phyloP scores from a whole-genome alignment of 2,329 filamentous ascomycete genomes.

The Fusarium acutatum region DNA sequence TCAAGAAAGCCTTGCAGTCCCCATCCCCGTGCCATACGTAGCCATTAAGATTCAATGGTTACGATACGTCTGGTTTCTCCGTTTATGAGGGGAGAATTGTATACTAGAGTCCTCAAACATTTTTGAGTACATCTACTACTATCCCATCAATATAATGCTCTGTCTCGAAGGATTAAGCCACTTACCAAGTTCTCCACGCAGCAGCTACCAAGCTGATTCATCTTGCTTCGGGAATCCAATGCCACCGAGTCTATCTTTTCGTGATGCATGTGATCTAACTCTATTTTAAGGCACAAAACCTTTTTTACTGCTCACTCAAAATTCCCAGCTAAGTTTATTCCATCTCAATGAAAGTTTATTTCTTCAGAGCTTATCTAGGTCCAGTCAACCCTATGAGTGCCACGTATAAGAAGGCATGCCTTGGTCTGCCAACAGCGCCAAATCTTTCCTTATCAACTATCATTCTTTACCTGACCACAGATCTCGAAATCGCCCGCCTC shows the following conservation, averaged over 20 bases:
- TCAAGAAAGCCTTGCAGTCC: too few relatives aligned
- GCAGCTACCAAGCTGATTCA: background rate
- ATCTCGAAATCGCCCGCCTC: background rate
- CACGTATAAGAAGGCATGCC: background rate
- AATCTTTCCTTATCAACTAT: rapidly evolving
- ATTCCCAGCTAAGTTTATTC: background rate
- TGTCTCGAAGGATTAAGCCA: rapidly evolving
- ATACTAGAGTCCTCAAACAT: background rate
- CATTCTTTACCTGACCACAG: background rate
- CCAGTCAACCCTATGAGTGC: background rate
- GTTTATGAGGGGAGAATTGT: rapidly evolving
- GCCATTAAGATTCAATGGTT: too few relatives aligned
- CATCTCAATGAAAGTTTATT: rapidly evolving
- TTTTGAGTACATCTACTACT: rapidly evolving
- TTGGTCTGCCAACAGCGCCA: background rate
- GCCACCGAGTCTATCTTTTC: rapidly evolving
- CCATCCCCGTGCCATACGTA: too few relatives aligned
- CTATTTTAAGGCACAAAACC: rapidly evolving
- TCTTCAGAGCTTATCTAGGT: background rate
- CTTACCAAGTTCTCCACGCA: rapidly evolving
- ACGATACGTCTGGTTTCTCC: rapidly evolving
- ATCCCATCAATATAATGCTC: background rate
- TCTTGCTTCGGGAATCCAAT: background rate
- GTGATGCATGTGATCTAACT: rapidly evolving
- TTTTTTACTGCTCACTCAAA: rapidly evolving